Conservation (phyloP, 805 yeast species). For the Zygoascus flipseniorum region DNA sequence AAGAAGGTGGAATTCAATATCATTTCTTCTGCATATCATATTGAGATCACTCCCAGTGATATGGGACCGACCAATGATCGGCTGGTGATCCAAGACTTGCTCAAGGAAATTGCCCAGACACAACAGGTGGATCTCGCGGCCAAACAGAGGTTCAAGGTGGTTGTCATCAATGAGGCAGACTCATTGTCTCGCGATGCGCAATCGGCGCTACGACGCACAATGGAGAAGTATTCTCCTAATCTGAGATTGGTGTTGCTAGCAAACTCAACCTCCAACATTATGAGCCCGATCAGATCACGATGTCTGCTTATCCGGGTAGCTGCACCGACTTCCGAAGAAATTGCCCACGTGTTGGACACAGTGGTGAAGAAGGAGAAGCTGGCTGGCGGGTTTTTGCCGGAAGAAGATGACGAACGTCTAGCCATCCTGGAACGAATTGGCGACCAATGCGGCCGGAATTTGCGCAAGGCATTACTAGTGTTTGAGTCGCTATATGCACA, state of each 20-base stretch:
- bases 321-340: constrained; percentile 61
- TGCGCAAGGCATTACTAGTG: constrained; percentile 68
- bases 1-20: constrained; percentile 85
- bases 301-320: constrained; percentile 82
- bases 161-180: constrained; percentile 84
- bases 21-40: constrained; percentile 82
- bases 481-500: constrained; percentile 62
- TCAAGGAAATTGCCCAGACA: constrained; percentile 91
- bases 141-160: constrained; percentile 37
- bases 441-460: constrained; percentile 51
- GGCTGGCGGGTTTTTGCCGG: constrained; percentile 24
- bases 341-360: constrained; percentile 42
- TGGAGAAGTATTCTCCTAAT: constrained; percentile 89
- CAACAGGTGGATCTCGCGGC: constrained; percentile 81
- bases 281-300: constrained; percentile 90
- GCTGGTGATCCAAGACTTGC: constrained; percentile 85
- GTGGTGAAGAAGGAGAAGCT: constrained; percentile 53
- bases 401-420: constrained; percentile 30
- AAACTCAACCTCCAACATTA: constrained; percentile 84
- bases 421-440: constrained; percentile 47
- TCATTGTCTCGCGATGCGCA: constrained; percentile 87
- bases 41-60: constrained; percentile 94
- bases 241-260: constrained; percentile 78
- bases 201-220: constrained; percentile 89
- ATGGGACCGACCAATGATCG: constrained; percentile 87